Percentiles rank a stretch among this genome's conserved stretches.
Conservation (phyloP, 1,139 yeast species). For the Trichomonascaceae sp. region DNA sequence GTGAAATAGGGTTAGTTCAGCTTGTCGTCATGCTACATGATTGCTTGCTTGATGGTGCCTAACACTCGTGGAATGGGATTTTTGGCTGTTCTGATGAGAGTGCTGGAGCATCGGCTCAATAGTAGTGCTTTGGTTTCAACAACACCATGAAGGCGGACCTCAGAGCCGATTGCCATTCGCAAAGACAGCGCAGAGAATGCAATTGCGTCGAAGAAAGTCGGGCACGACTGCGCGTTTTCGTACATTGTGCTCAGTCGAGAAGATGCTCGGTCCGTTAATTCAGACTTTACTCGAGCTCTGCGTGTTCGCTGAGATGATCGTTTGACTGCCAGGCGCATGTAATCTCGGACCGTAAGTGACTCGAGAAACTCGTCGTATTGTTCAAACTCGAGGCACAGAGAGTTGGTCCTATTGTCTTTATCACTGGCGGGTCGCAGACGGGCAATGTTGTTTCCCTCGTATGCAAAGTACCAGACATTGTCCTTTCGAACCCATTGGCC, state of each 20-base stretch:
- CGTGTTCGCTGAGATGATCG: too few relatives aligned
- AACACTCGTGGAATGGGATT: too few relatives aligned
- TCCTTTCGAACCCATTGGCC: background rate
- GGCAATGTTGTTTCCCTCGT: conserved; percentile 7
- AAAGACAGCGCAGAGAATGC: conserved; percentile 9
- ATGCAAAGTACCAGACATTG: conserved; percentile 8
- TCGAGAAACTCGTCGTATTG: background rate
- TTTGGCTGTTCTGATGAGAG: too few relatives aligned
- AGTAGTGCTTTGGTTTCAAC: too few relatives aligned
- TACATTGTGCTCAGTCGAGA: background rate
- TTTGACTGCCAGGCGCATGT: background rate
- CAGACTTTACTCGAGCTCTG: too few relatives aligned
- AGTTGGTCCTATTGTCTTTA: too few relatives aligned
- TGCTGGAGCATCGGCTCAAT: too few relatives aligned
- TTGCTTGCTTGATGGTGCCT: too few relatives aligned
- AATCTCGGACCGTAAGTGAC: background rate
- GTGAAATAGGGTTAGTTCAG: background rate
- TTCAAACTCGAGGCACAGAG: background rate
- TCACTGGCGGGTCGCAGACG: conserved; percentile 4
- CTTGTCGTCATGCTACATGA: too few relatives aligned
- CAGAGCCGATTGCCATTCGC: too few relatives aligned
- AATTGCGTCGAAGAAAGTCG: conserved; percentile 10
- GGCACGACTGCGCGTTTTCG: conserved; percentile 1
- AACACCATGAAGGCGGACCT: too few relatives aligned
- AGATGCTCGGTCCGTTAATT: background rate